Conservation (phyloP, 257 asterid species). For the Parsonsia alboflavescens region DNA sequence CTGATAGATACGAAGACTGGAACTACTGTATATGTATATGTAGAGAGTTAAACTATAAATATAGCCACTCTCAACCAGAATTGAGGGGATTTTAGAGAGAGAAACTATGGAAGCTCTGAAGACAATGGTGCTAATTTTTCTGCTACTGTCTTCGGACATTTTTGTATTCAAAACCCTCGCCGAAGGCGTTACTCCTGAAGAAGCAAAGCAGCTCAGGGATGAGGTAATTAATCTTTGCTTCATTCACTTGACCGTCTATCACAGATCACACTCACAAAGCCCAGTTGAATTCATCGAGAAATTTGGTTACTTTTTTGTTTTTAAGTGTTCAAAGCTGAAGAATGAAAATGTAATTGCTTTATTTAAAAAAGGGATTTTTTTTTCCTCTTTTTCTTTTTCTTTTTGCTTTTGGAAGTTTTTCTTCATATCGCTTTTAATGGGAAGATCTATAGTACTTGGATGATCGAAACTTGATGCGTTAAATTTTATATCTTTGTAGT, state of each 20-base stretch:
- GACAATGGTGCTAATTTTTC: constrained; percentile 33
- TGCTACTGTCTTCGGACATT: constrained; percentile 36
- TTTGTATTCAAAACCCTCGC: constrained; percentile 39
- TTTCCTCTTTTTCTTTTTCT: neutral
- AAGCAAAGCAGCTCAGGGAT: constrained; percentile 77
- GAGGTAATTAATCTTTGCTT: constrained; percentile 45
- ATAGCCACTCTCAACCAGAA: neutral
- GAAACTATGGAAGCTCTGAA: constrained; percentile 46
- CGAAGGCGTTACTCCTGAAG: constrained; percentile 75
- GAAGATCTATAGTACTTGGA: neutral
- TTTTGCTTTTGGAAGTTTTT: too few species aligned
- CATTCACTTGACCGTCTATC: neutral
- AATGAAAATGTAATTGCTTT: neutral
- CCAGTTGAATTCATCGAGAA: neutral
- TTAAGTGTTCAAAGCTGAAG: neutral
- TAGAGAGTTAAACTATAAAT: too few species aligned
- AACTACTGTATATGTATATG: too few species aligned
- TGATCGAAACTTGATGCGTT: neutral
- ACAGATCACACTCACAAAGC: constrained; percentile 10
- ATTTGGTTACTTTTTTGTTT: neutral
- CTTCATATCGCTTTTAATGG: neutral
- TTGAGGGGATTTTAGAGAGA: neutral
- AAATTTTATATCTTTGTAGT: neutral
- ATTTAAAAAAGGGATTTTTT: neutral
- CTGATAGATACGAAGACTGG: neutral